Evolutionary conservation across 306 rosid genomes (phyloP), one percentile per base, ranked within the genome.

Genomic region (Sindora glabra): DNA sequence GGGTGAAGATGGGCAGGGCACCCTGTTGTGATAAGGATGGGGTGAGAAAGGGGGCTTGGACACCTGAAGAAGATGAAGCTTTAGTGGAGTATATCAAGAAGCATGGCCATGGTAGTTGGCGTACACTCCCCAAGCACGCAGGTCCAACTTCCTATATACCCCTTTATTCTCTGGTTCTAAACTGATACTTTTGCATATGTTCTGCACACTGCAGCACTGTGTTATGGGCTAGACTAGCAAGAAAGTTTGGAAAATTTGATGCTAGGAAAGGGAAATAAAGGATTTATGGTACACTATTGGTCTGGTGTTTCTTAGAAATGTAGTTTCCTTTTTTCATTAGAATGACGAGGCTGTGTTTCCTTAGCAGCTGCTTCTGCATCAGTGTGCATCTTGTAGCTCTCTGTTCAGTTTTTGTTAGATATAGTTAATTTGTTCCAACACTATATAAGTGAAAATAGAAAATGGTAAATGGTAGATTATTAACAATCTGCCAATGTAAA

Each of bases 21-120:
- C 78, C 75, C 5, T 79, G 84, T 53, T 74, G 84, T 79, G 84
- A 79, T 17, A 79, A 79, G 46, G 67, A 74, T 70, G 80, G 72
- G 32, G 81, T 79, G 25, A 71, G 21, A 7, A 77, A 65, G 37
- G 86, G 86, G 16, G 70, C 83, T 58, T 81, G 86, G 86, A 70
- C 75, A 26, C 83, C 80, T 58, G 78, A 81, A 74, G 86, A 81
- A 74, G 83, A 81, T 8, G 27, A 70, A 70, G 32, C 75, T 21
- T 74, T 81, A 7, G 71, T 48, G 42, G 55, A 81, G 12, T 74
- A 77, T 72, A 77, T 81, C 70, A 58, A 62, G 14, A 63, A 77
- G 21, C 73, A 77, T 53, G 83, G 86, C 24, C 68, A 77, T 62
- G 83, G 86, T 34, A 70, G 72, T 74, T 81, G 86, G 86, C 78